Evolutionary conservation across 441 rosid genomes (phyloP).

Genomic region (Euphorbia corollata): DNA sequence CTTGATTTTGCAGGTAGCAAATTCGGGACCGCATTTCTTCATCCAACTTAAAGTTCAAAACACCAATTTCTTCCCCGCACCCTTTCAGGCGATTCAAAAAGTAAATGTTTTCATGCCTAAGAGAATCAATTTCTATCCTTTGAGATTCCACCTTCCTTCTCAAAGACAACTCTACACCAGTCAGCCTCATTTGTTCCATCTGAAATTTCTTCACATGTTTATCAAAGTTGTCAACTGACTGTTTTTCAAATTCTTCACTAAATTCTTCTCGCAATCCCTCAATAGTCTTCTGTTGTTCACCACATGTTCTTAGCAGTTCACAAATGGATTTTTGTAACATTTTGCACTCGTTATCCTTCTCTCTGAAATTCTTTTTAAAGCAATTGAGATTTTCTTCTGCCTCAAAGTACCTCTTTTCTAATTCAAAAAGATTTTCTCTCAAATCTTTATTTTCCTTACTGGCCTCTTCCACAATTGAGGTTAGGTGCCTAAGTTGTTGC

Average conservation of each 20-base stretch:
- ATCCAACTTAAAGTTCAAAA: constrained; percentile 61
- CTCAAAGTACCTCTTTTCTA: constrained; percentile 46
- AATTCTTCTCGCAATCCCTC: constrained; percentile 61
- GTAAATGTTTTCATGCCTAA: constrained; percentile 71
- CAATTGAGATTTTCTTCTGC: constrained; percentile 49
- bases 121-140: constrained; percentile 64
- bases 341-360: constrained; percentile 85
- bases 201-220: constrained; percentile 47
- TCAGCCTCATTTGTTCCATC: constrained; percentile 78
- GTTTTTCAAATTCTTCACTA: constrained; percentile 38
- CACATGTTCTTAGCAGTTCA: constrained; percentile 62
- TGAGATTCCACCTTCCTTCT: constrained; percentile 65
- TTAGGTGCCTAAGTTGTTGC: constrained; percentile 52
- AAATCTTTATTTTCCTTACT: constrained; percentile 48
- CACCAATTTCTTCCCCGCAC: constrained; percentile 40
- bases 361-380: constrained; percentile 60
- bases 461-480: constrained; percentile 43
- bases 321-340: constrained; percentile 68
- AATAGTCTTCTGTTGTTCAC: constrained; percentile 76
- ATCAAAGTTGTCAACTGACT: constrained; percentile 38
- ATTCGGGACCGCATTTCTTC: constrained; percentile 55
- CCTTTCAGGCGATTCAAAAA: constrained; percentile 69
- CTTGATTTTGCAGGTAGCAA: constrained; percentile 71
- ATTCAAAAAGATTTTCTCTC: constrained; percentile 39
- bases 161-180: constrained; percentile 67